Base-by-base conservation (phyloP, 169 alveolate species). In the Neospora caninum region DNA sequence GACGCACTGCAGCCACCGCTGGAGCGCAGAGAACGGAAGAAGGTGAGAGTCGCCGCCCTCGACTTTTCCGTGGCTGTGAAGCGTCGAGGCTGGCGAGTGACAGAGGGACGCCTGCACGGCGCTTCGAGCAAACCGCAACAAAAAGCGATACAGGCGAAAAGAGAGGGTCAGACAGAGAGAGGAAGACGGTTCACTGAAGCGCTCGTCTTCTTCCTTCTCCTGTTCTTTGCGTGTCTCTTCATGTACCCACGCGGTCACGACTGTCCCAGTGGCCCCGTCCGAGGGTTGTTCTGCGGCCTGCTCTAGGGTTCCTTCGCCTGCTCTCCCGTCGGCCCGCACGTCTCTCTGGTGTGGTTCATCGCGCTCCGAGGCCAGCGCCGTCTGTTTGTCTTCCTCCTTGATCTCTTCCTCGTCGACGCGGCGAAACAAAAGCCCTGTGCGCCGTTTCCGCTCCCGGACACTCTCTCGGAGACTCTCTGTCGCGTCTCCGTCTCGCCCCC, bases 1-100 rank as follows among this genome's bases (percentile, higher is more conserved):
- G 89, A 82, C 67, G 89, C 89, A 82, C 69, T 82, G 89, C 27
- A 82, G 7, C 89, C 89, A 82, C 41, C 89, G 89, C 89, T 82
- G 89, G 41, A 82, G 89, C 34, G 69, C 2, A 31, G 67, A 25
- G 89, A 29, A 82, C 34, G 89, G 89, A 9, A 82, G 89, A 16
- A 82, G 43, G 89, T 82, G 54, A 4, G 64, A 82, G 43, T 27
- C 89, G 25, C 89, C 89, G 69, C 89, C 89, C n/a, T 42, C 53
- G 38, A 82, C 25, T 43, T 41, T 13, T 25, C 43, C 89, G 41
- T 82, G 89, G 34, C 89, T 18, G 20, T 43, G 54, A 20, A 43
- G 53, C 6, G 39, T 36, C 13, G 34, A 38, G n/a, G 54, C 67
- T 0, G 89, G 89, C 38, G 31, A 36, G 89, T 42, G 41, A 13